These are phyloP conservation scores for Colletotrichum cordylinicola DNA, from an alignment of 2,329 filamentous ascomycete species.

Conservation along the genomic window DNA sequence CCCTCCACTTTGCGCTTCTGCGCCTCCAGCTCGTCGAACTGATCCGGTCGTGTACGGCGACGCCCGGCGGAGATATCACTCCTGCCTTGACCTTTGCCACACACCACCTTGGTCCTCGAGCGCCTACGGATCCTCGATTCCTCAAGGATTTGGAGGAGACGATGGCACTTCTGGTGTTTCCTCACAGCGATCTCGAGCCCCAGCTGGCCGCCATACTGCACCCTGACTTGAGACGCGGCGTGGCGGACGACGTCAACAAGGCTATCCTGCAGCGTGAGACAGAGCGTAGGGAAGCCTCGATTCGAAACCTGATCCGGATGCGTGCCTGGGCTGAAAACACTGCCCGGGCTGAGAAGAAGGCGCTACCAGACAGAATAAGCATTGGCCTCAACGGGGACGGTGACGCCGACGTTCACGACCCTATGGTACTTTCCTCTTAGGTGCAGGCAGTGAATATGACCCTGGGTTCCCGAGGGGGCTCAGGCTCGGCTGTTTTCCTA, in stretches of 20 bases:
- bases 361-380: constrained; percentile 45
- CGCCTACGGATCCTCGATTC: constrained; percentile 81
- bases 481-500: not conserved
- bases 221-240: constrained; percentile 77
- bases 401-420: constrained; percentile 6
- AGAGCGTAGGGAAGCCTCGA: constrained; percentile 77
- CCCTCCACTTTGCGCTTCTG: constrained; percentile 87
- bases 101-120: constrained; percentile 84
- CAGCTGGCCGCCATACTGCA: constrained; percentile 79
- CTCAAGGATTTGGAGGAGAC: constrained; percentile 88
- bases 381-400: constrained; percentile 40
- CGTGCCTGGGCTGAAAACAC: constrained; percentile 83
- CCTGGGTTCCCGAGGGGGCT: not conserved
- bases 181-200: constrained; percentile 78
- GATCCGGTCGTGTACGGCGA: constrained; percentile 76
- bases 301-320: constrained; percentile 81
- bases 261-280: constrained; percentile 80
- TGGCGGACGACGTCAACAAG: constrained; percentile 90
- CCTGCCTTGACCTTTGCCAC: constrained; percentile 88
- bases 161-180: constrained; percentile 90
- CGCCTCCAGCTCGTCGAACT: constrained; percentile 93
- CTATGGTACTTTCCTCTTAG: constrained; percentile 18
- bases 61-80: constrained; percentile 73
- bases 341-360: constrained; percentile 50
- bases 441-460: not conserved